Evolutionary conservation across 2,329 filamentous ascomycete species (phyloP), one percentile per base, ranked within the genome.

Genomic region (Rhynchosporium agropyri): DNA sequence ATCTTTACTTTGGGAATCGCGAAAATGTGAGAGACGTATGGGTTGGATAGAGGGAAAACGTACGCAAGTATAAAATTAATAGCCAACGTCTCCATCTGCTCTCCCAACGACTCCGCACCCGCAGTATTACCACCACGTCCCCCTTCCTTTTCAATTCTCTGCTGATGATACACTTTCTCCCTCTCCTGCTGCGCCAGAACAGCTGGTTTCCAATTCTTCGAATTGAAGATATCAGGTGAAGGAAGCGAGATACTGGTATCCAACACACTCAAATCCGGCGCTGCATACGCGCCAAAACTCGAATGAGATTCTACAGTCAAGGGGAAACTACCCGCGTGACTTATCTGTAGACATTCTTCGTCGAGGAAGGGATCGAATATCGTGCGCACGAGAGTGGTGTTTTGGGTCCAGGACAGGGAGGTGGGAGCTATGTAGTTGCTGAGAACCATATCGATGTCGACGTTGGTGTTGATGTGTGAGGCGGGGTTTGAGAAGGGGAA

Each of bases 21-120:
- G 12, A 45, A 45, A 20, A 20, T 20, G 20, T n/a, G 26, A 53
- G 6, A 15, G 40, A 54, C n/a, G 29, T 13, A 54, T 10, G 13
- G 31, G 15, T 3, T 29, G 9, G 10, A 49, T 1, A n/a, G 15
- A 28, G n/a, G 29, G 29, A 9, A 12, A 13, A 67, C 69, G 51
- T 60, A 71, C 70, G 71, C 70, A 13, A 73, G 69, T 36, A 72
- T 72, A 53, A 73, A 72, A 36, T 72, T 73, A 20, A 73, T 67
- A 26, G 70, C 71, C n/a, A 70, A 43, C 2, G 66, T 66, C 20
- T 65, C 62, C 33, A 67, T 20, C 46, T 68, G 64, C 4, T 28
- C 43, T 42, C 40, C 42, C 51, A 36, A 10, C 10, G 40, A 36
- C 3, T 45, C 13, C n/a, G 28, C 8, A 7, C 6, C 26, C 29